These are phyloP conservation scores for Fomitopsis schrenkii DNA, from an alignment of 1,284 basidiomycete genomes.

Conservation along the genomic window DNA sequence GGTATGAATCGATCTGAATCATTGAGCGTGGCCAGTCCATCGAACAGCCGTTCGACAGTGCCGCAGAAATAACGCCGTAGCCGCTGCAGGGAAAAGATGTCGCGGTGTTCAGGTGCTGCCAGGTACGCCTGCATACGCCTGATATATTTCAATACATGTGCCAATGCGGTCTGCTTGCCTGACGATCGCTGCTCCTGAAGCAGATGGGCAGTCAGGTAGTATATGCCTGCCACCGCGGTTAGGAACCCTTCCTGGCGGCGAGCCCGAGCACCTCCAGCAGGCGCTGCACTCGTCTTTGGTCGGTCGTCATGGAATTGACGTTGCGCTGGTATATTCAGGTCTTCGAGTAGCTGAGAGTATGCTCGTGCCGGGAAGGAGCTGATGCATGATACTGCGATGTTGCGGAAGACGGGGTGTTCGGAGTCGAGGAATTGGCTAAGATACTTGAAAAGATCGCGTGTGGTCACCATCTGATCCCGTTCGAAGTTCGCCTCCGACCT, in stretches of 20 bases:
- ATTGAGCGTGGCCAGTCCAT: slow-evolving; percentile 68
- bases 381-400: slow-evolving; percentile 84
- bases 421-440: slow-evolving; percentile 86
- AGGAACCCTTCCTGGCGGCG: slow-evolving; percentile 80
- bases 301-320: slow-evolving; percentile 82
- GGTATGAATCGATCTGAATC: slow-evolving; percentile 79
- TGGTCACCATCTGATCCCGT: slow-evolving; percentile 72
- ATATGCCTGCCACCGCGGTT: slow-evolving; percentile 88
- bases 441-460: slow-evolving; percentile 81
- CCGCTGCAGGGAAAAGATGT: slow-evolving; percentile 78
- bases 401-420: slow-evolving; percentile 80
- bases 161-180: slow-evolving; percentile 69
- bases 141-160: slow-evolving; percentile 83
- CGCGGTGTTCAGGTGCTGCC: slow-evolving; percentile 65
- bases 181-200: slow-evolving; percentile 71
- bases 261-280: slow-evolving; percentile 45
- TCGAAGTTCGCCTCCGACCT: slow-evolving; percentile 72
- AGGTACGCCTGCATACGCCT: slow-evolving; percentile 80
- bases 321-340: slow-evolving; percentile 75
- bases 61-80: slow-evolving; percentile 90
- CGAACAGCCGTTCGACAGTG: slow-evolving; percentile 82
- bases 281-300: slow-evolving; percentile 41
- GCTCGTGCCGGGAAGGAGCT: slow-evolving; percentile 79
- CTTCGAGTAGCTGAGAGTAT: slow-evolving; percentile 82
- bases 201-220: slow-evolving; percentile 79